These are phyloP conservation scores for Bidens hawaiensis DNA, from an alignment of 140 eudicot species.

Conservation along the genomic window DNA sequence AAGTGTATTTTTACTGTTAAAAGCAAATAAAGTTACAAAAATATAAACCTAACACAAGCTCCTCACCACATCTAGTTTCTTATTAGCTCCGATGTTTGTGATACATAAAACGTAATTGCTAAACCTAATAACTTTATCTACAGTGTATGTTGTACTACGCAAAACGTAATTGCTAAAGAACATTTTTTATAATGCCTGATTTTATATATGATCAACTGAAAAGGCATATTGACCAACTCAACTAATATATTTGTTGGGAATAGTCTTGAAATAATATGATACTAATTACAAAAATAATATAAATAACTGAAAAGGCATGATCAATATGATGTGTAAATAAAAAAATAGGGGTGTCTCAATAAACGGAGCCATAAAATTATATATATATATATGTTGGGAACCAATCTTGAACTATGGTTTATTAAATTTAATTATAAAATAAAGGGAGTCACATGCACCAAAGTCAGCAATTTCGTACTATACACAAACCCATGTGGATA, in stretches of 20 bases:
- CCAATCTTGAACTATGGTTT: background rate
- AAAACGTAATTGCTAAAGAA: background rate
- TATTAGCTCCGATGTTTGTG: too few relatives aligned
- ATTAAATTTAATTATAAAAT: background rate
- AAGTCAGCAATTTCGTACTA: slow-evolving; percentile 2
- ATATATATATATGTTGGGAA: background rate
- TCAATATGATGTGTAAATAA: too few relatives aligned
- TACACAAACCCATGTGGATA: slow-evolving; percentile 18
- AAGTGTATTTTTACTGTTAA: too few relatives aligned
- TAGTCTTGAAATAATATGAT: background rate
- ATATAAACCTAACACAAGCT: too few relatives aligned
- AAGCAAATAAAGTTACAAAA: too few relatives aligned
- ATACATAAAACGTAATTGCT: too few relatives aligned
- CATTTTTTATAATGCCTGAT: background rate
- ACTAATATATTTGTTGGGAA: background rate
- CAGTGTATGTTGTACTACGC: too few relatives aligned
- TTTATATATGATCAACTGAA: background rate
- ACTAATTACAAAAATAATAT: background rate
- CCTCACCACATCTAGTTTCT: too few relatives aligned
- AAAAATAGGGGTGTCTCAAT: too few relatives aligned
- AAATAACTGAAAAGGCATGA: background rate
- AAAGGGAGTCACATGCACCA: slow-evolving; percentile 15
- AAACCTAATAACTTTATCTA: too few relatives aligned
- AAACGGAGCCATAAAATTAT: background rate
- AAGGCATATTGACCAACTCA: background rate